Evolutionary conservation across 2,329 filamentous ascomycete species (phyloP).

Genomic region (Venturia pyrina): DNA sequence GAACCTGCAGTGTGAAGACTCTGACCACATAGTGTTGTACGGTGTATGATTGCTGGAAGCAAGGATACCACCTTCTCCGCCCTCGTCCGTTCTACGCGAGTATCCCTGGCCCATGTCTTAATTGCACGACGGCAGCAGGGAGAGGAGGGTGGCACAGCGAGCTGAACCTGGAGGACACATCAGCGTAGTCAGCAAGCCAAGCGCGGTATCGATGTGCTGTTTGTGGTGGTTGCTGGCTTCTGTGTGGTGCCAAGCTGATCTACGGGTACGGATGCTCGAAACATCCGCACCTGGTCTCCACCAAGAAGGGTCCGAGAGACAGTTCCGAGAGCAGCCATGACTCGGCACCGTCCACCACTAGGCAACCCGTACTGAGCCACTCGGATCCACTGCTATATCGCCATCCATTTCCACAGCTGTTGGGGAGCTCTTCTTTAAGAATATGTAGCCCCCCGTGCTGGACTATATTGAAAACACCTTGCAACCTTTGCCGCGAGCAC

Average conservation of each 20-base stretch:
- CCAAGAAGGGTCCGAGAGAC: not conserved
- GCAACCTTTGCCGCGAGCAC: not conserved
- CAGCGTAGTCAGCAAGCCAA: no score
- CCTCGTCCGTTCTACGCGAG: not conserved
- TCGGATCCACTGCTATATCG: not conserved
- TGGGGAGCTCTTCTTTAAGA: not conserved
- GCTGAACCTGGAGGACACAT: no score
- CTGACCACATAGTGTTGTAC: no score
- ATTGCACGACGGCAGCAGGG: no score
- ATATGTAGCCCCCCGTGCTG: not conserved
- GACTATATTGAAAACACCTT: not conserved
- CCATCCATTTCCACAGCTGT: not conserved
- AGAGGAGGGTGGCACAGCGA: no score
- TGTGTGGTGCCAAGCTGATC: not conserved
- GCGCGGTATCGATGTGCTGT: no score
- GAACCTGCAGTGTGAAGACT: no score
- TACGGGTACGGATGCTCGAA: not conserved
- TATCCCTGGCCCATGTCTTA: not conserved
- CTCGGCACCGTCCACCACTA: not conserved
- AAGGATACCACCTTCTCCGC: not conserved
- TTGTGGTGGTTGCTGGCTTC: not conserved
- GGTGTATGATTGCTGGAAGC: no score
- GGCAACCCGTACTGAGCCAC: not conserved
- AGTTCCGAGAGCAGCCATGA: not conserved
- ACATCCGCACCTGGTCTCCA: not conserved